phyloP scores from a whole-genome alignment of 176 grass and related monocot species.

The Rhynchospora tenuis region DNA sequence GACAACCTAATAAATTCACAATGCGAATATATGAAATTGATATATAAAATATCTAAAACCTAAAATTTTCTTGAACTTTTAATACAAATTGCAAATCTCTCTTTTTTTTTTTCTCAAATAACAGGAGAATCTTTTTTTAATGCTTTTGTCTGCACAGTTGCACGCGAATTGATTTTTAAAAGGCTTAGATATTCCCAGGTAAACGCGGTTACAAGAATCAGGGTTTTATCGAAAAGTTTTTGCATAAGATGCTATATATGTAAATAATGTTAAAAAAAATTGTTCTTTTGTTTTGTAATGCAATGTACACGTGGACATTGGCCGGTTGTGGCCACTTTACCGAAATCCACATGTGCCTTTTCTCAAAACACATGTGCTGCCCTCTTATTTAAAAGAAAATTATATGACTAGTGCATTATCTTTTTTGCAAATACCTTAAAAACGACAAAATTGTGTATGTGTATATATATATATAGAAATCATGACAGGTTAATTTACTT shows the following conservation, averaged over 20 bases:
- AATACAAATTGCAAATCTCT: too few species aligned
- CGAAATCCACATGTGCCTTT: constrained; percentile 21
- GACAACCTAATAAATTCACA: neutral
- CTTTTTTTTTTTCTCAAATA: too few species aligned
- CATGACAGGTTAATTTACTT: neutral
- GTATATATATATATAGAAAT: neutral
- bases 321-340: neutral
- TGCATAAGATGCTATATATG: neutral
- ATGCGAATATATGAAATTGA: neutral
- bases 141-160: neutral
- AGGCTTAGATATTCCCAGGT: neutral
- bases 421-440: neutral
- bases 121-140: too few species aligned
- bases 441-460: neutral
- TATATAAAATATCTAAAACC: neutral
- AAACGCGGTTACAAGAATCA: neutral
- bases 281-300: constrained; percentile 23
- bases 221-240: neutral
- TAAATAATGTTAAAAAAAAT: constrained; percentile 6
- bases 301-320: constrained; percentile 3
- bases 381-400: neutral
- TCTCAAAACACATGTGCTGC: constrained; percentile 18
- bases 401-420: neutral
- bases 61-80: neutral
- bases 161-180: neutral